These are phyloP conservation scores for Elsinoe necatrix DNA, from an alignment of 2,329 filamentous ascomycete species.

Conservation along the genomic window DNA sequence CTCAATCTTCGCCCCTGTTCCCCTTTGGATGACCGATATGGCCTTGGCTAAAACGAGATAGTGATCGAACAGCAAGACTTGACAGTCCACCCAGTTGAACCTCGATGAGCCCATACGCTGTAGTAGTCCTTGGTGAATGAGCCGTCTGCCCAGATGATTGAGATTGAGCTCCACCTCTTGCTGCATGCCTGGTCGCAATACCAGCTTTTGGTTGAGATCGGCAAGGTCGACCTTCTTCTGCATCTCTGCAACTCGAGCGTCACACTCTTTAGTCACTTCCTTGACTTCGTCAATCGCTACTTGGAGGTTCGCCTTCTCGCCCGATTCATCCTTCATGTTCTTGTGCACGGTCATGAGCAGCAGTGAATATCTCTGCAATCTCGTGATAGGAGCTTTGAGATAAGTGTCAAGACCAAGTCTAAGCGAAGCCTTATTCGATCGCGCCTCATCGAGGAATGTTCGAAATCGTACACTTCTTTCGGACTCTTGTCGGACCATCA, in stretches of 20 bases:
- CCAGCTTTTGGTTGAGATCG: constrained; percentile 73
- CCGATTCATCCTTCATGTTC: constrained; percentile 72
- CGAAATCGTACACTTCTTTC: constrained; percentile 79
- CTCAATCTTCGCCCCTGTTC: constrained; percentile 64
- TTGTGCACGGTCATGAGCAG: constrained; percentile 75
- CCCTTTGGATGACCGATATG: constrained; percentile 51
- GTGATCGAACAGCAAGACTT: constrained; percentile 90
- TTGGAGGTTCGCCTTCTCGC: constrained; percentile 77
- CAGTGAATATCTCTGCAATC: constrained; percentile 81
- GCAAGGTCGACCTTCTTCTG: constrained; percentile 81
- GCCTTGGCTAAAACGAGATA: constrained; percentile 85
- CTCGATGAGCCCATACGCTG: constrained; percentile 81
- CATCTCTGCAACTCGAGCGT: constrained; percentile 86
- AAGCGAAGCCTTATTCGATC: constrained; percentile 67
- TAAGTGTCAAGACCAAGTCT: constrained; percentile 91
- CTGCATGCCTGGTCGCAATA: constrained; percentile 80
- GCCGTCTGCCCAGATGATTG: constrained; percentile 83
- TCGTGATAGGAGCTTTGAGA: constrained; percentile 84
- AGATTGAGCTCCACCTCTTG: constrained; percentile 74
- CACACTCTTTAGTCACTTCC: constrained; percentile 79
- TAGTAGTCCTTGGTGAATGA: constrained; percentile 82
- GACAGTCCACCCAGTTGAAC: constrained; percentile 88
- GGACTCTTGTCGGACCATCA: constrained; percentile 73
- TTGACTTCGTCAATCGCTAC: constrained; percentile 89
- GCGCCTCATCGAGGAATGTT: constrained; percentile 72